Percentiles rank a stretch among this genome's conserved stretches.
Conservation (phyloP, 73 alveolate species). For the Paramecium sonneborni region DNA sequence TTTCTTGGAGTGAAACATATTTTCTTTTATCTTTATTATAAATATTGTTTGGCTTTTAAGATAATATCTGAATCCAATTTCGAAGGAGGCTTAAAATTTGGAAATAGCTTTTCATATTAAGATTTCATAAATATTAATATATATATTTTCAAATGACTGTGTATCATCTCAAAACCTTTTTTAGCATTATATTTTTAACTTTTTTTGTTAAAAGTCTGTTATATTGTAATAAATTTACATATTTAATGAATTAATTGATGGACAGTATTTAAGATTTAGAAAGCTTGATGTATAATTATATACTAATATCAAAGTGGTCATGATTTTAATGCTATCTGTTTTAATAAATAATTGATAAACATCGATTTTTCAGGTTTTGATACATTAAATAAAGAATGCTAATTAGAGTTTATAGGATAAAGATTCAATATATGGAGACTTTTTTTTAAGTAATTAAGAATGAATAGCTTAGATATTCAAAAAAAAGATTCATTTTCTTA, state of each 20-base stretch:
- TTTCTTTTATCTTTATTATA: neutral
- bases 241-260: neutral
- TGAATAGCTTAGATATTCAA: neutral
- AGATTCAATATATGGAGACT: slow-evolving; percentile 53
- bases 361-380: neutral
- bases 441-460: neutral
- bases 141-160: neutral
- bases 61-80: slow-evolving; percentile 7
- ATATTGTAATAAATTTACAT: neutral
- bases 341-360: slow-evolving; percentile 1
- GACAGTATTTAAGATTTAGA: neutral
- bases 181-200: neutral
- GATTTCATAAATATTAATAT: neutral
- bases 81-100: slow-evolving; percentile 18
- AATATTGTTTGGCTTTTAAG: neutral
- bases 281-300: neutral
- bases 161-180: neutral
- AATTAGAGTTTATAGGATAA: neutral
- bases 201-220: neutral
- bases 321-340: neutral
- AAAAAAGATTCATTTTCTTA: neutral
- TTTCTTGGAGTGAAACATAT: neutral
- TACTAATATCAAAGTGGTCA: neutral
- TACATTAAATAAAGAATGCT: neutral
- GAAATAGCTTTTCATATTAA: slow-evolving; percentile 4